Base-by-base conservation (phyloP, 139 green algal species). In the Chlorella sp. region DNA sequence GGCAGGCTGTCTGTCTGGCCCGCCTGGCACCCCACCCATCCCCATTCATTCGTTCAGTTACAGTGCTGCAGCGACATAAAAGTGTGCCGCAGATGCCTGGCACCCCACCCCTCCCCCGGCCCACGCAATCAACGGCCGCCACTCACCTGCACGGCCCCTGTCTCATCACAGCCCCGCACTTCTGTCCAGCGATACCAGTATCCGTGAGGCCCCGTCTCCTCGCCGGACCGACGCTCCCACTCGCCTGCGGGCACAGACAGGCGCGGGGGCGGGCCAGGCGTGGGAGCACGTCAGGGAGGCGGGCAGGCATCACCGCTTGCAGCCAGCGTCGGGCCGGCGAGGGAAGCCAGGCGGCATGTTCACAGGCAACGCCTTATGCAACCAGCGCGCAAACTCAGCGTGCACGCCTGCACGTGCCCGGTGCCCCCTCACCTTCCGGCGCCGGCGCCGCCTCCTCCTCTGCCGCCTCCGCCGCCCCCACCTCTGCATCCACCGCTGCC, bases 181-280 rank as follows among this genome's bases (percentile, higher is more conserved):
- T 95, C 81, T 19, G 94, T 96, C 95, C 95, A 97, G 5, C 94
- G 89, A 86, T 96, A 96, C 89, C 95, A 96, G 89, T 97, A 98
- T n/a, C 97, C 97, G 32, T 97, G 93, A 26, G 93, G 85, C 24
- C 96, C 96, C 19, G 86, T 84, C 88, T 98, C 95, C 89, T 96
- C 94, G 2, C 94, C 96, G 48, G 86, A 96, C 21, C 90, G 91
- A 42, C 92, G 83, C 89, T 96, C 91, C 68, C 90, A 97, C 15
- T 85, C 32, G 37, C 57, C 88, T 90, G 89, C 48, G 48, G 36
- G 36, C 73, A 80, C n/a, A 16, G n/a, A 37, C 73, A 80, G 32
- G 15, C n/a, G n/a, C n/a, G n/a, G n/a, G n/a, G n/a, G n/a, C n/a
- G n/a, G n/a, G n/a, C n/a, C n/a, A 80, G 36, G 32, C 73, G 48